Conservation (phyloP, 345 rosid species). For the Dimocarpus longan region DNA sequence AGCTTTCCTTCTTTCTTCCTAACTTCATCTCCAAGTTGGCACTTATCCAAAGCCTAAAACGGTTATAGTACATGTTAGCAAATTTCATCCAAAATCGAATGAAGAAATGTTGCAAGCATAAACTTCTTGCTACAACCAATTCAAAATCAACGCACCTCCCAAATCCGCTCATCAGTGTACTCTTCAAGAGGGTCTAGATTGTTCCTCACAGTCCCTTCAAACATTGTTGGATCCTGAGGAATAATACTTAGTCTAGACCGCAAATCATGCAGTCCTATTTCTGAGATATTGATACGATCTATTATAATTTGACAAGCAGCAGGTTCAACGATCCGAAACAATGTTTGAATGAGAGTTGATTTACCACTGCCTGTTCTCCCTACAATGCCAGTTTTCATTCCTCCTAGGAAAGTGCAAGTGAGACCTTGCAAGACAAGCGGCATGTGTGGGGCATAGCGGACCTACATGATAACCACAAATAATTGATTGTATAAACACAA, state of each 20-base stretch:
- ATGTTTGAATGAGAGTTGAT: slow-evolving; percentile 63
- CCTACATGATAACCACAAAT: slow-evolving; percentile 20
- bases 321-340: slow-evolving; percentile 66
- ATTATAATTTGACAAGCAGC: slow-evolving; percentile 49
- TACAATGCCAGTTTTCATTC: slow-evolving; percentile 53
- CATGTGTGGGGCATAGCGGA: slow-evolving; percentile 58
- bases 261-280: slow-evolving; percentile 64
- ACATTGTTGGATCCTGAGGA: slow-evolving; percentile 79
- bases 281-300: slow-evolving; percentile 49
- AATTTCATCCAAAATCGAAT: not conserved
- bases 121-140: slow-evolving; percentile 9
- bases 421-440: slow-evolving; percentile 56
- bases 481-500: not conserved
- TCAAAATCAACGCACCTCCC: slow-evolving; percentile 44
- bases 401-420: slow-evolving; percentile 56
- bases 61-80: not conserved
- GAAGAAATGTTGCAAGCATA: not conserved
- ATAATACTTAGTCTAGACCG: slow-evolving; percentile 63
- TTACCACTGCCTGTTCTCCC: slow-evolving; percentile 77
- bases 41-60: slow-evolving; percentile 57
- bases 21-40: slow-evolving; percentile 62
- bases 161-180: slow-evolving; percentile 53
- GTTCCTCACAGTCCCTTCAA: slow-evolving; percentile 59
- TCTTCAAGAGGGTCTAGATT: slow-evolving; percentile 70
- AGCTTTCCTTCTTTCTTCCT: slow-evolving; percentile 55